Evolutionary conservation across 2,329 filamentous ascomycete genomes (phyloP), one percentile per base, ranked within the genome.

Genomic region (Alternaria solani): DNA sequence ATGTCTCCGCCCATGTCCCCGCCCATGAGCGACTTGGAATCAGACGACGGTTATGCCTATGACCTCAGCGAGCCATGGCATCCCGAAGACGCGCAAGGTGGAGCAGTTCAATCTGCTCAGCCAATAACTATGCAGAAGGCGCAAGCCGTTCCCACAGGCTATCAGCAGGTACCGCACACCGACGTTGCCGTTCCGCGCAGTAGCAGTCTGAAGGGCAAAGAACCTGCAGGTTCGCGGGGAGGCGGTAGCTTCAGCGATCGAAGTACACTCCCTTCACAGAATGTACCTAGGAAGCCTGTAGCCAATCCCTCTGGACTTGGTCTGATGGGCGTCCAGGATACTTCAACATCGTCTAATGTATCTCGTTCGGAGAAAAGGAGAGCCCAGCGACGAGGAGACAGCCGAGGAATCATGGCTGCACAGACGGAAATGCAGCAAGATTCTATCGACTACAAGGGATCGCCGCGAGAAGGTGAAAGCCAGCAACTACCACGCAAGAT

Each of bases 361-460:
- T 70, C 67, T 30, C 76, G 77, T 32, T 74, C 76, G 39, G 75
- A 78, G 34, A 81, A 77, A 63, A 70, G 51, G 57, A 51, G 67
- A 46, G 43, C 30, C 69, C 44, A 75, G 49, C 41, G 59, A 59
- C 7, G 66, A 56, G 69, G 73, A 66, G 75, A 77, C 38, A 77
- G 72, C 46, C 68, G 75, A 62, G 75, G 75, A 8, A 75, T 78
- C 41, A 59, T 72, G 47, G 74, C 66, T n/a, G 75, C 72, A 20
- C 76, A 76, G 49, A 74, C 74, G 63, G 74, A 78, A 51, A 74
- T 81, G 67, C 76, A 80, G 38, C 72, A 75, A 51, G 73, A 81
- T 28, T 76, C 75, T 11, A 72, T 74, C 43, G 75, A 79, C 68
- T 63, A 75, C 52, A 72, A 79, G 58, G 59, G 61, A 70, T 69